These are phyloP conservation scores for Hypomontagnella submonticulosa DNA, from an alignment of 495 filamentous ascomycete species.

Conservation along the genomic window DNA sequence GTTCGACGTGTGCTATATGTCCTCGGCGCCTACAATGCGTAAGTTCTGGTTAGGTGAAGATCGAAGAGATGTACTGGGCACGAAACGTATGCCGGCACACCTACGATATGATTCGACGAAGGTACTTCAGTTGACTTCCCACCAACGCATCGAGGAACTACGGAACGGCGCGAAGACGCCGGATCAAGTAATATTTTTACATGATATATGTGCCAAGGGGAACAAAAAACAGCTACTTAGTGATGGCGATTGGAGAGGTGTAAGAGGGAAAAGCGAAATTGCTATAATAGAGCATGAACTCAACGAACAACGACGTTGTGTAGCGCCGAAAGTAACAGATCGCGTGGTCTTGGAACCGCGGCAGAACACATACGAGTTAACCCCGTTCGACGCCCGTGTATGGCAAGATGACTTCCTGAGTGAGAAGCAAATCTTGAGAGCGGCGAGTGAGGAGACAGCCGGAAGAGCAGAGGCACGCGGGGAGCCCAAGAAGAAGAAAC, in stretches of 20 bases:
- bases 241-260: slow-evolving; percentile 26
- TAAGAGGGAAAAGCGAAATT: slow-evolving; percentile 39
- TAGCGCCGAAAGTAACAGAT: neutral
- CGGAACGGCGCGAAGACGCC: slow-evolving; percentile 35
- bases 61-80: slow-evolving; percentile 58
- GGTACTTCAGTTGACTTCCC: slow-evolving; percentile 9
- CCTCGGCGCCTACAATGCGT: slow-evolving; percentile 52
- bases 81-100: slow-evolving; percentile 54
- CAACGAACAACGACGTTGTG: neutral
- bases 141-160: slow-evolving; percentile 25
- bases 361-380: neutral
- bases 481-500: neutral
- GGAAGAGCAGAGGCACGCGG: neutral
- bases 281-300: neutral
- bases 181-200: slow-evolving; percentile 45
- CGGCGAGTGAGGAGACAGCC: neutral
- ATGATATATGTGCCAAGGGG: slow-evolving; percentile 11
- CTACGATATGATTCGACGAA: slow-evolving; percentile 39
- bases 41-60: slow-evolving; percentile 56
- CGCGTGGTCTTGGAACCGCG: slow-evolving; percentile 39
- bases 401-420: slow-evolving; percentile 27
- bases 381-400: neutral
- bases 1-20: slow-evolving; percentile 55
- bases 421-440: neutral
- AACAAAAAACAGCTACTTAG: slow-evolving; percentile 2